Evolutionary conservation across 495 filamentous ascomycete genomes (phyloP), one percentile per base, ranked within the genome.

Genomic region (Aspergillus mulundensis): DNA sequence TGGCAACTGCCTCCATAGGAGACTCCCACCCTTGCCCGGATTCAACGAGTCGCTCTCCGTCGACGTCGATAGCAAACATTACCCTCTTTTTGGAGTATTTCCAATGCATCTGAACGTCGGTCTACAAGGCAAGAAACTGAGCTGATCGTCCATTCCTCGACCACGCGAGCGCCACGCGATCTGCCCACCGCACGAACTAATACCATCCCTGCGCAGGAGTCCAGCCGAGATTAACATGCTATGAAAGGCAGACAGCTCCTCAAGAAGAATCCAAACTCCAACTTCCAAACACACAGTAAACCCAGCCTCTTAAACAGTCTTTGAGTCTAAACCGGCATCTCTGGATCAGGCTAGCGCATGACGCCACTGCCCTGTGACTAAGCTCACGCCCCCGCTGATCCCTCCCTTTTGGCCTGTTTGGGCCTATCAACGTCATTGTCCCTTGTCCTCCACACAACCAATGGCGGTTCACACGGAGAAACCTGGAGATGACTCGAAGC

Each of bases 321-420:
- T 28, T 28, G 25, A n/a, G n/a, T n/a, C n/a, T n/a, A n/a, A n/a
- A n/a, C 47, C 63, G 55, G 66, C 30, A 55, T 60, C 40, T 55
- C 58, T 58, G 60, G 38, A 66, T 58, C 38, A 51, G 43, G 58
- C 44, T 64, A 64, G 61, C 48, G 41, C 30, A 51, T 41, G 47
- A 45, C 60, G 47, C 40, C 24, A 47, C 41, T 34, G 7, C n/a
- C 19, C 34, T 20, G 28, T 34, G 44, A 47, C 23, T 47, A 48
- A 48, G 45, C 45, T 48, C n/a, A 24, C 15, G 6, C 4, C 25
- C 25, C 25, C 25, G 16, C 25, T 18, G 47, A 50, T 50, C 32
- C 3, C 25, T 16, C 1, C 18, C 32, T 20, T 30, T 38, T 38
- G 47, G 30, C 45, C 16, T 6, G n/a, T 12, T n/a, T 48, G 1